Base-by-base conservation (phyloP, 2,329 filamentous ascomycete genomes). In the Ophiosphaerella narmari region DNA sequence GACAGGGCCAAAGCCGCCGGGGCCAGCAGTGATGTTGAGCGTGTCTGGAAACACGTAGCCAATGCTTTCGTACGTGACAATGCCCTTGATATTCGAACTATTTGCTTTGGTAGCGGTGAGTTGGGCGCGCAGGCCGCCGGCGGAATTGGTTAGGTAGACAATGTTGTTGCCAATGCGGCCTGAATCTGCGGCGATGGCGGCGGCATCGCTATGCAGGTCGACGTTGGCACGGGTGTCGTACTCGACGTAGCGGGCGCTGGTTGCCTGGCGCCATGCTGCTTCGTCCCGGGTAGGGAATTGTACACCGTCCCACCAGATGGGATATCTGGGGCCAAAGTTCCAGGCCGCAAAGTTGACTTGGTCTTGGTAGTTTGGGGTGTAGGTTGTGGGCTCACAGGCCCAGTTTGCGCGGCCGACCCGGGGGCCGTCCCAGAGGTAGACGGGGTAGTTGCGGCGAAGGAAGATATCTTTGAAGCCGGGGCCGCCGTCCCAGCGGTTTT, bases 381-480 rank as follows among this genome's bases (percentile, higher is more conserved):
- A 65, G 3, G 5, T 35, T 3, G 50, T 62, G 1, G 54, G 44
- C 29, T 60, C 54, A 43, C 63, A 66, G 1, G 52, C 51, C 57
- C 58, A 66, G 47, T 64, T 65, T 32, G 63, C 63, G 40, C 63
- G 56, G 2, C 63, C 61, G 5, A 66, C 59, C 12, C 59, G 56
- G 1, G 63, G 63, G 2, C 61, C 63, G 34, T 66, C 63, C 63
- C 61, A 66, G 9, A 66, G 54, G 45, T 63, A 65, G 33, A 66
- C 57, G 23, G 61, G 63, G 42, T 66, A 66, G 49, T 60, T 50
- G 36, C 60, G 63, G 1, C 60, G 51, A 2, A 66, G 52, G 36
- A 60, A 63, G 50, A 60, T 57, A 51, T 66, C 61, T 48, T 66
- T 66, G 54, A 58, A 66, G 43, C 63, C 63, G 43, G 58, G 52